phyloP scores from a whole-genome alignment of 1,284 basidiomycete genomes.

The Stygiomarasmius scandens region DNA sequence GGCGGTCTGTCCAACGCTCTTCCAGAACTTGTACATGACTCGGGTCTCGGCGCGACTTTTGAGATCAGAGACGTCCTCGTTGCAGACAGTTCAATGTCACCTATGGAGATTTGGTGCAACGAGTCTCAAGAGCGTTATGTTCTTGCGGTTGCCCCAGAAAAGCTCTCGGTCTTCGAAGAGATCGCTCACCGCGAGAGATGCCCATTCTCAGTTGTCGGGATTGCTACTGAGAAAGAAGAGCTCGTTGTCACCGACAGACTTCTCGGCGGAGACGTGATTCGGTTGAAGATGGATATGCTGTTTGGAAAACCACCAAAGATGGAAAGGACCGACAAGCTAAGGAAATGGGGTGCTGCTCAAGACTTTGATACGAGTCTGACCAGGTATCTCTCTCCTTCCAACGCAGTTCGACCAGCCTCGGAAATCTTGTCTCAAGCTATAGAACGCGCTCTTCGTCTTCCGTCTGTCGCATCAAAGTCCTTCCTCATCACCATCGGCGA shows the following conservation, averaged over 20 bases:
- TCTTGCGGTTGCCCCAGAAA: constrained; percentile 76
- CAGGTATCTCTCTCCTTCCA: constrained; percentile 60
- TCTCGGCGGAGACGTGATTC: constrained; percentile 80
- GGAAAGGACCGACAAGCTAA: constrained; percentile 73
- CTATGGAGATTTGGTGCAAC: constrained; percentile 99
- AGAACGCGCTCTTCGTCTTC: constrained; percentile 86
- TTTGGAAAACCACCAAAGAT: constrained; percentile 98
- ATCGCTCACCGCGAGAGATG: constrained; percentile 91
- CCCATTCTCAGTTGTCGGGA: constrained; percentile 90
- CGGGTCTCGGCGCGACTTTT: constrained; percentile 87
- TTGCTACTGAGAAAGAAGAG: constrained; percentile 80
- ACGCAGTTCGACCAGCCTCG: constrained; percentile 44
- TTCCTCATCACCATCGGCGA: constrained; percentile 99
- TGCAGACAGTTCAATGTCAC: constrained; percentile 93
- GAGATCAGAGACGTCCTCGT: constrained; percentile 94
- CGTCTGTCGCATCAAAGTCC: constrained; percentile 92
- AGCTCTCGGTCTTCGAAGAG: constrained; percentile 63
- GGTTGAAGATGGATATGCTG: constrained; percentile 91
- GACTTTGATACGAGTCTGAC: constrained; percentile 77
- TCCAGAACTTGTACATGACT: constrained; percentile 96
- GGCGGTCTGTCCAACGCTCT: constrained; percentile 97
- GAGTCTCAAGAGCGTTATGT: constrained; percentile 99
- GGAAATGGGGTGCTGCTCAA: constrained; percentile 45
- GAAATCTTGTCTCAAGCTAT: constrained; percentile 48
- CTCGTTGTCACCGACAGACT: constrained; percentile 91